Percentiles rank a stretch among this genome's conserved stretches.
Evolutionary conservation across 2,329 filamentous ascomycete species (phyloP).

Genomic region (Myriangium duriaei): DNA sequence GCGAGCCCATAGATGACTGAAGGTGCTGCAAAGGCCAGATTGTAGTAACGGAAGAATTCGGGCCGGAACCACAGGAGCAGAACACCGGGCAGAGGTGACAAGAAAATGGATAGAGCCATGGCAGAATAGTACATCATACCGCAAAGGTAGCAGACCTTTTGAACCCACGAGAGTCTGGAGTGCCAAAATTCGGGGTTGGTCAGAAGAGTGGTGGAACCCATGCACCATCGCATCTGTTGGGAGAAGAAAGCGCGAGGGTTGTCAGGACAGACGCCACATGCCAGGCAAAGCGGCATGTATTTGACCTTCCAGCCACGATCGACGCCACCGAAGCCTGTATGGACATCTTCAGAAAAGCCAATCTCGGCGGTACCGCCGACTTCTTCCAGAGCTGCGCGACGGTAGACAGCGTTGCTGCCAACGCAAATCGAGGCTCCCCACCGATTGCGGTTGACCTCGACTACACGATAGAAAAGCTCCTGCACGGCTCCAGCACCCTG

Average conservation of each 20-base stretch:
- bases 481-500: constrained; percentile 32
- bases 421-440: constrained; percentile 33
- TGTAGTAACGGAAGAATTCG: constrained; percentile 32
- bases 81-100: constrained; percentile 29
- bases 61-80: constrained; percentile 30
- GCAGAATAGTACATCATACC: constrained; percentile 31
- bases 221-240: constrained; percentile 34
- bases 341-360: constrained; percentile 34
- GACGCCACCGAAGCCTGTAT: constrained; percentile 32
- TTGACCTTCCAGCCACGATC: constrained; percentile 32
- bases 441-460: constrained; percentile 29
- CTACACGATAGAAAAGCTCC: constrained; percentile 33
- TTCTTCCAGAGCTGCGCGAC: constrained; percentile 27
- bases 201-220: constrained; percentile 29
- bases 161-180: constrained; percentile 26
- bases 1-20: constrained; percentile 29
- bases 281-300: constrained; percentile 30
- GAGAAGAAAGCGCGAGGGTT: constrained; percentile 32
- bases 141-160: constrained; percentile 32
- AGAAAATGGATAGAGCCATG: constrained; percentile 29
- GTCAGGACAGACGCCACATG: constrained; percentile 32
- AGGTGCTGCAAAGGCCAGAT: constrained; percentile 32
- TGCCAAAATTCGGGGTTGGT: constrained; percentile 31
- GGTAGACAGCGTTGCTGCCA: constrained; percentile 32
- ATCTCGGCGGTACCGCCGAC: constrained; percentile 32